Evolutionary conservation across 345 rosid genomes (phyloP), one percentile per base, ranked within the genome.

Genomic region (Noccaea caerulescens): DNA sequence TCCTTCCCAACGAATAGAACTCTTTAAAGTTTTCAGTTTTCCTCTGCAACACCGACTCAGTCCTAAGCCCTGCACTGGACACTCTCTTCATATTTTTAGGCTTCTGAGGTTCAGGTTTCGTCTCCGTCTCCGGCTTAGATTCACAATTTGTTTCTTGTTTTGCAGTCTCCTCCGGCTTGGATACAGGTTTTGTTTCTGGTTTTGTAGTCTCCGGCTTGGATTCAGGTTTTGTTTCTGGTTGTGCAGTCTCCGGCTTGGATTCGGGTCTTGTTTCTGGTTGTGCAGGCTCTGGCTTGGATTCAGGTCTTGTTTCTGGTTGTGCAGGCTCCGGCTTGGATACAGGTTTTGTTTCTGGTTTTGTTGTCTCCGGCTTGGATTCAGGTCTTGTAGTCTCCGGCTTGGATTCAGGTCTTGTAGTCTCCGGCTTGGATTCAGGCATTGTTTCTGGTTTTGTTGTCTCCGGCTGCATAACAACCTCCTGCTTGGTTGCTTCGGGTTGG

Each of bases 1-100:
- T 91, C 83, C 84, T 89, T 67, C 97, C 97, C 50, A 87, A 63
- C 34, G 79, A 84, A 56, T 70, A 91, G 23, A 84, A 79, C 30
- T 89, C 97, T 78, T 84, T 88, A 14, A 91, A 83, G 71, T 87
- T 86, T 45, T 86, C 96, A 4, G 97, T 91, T 78, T 76, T 80
- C 27, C 83, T 83, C 58, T 83, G 93, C 10, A 91, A 66, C 11
- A 91, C 96, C 7, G 95, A 91, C 11, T 83, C 93, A 42, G 84
- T 66, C 63, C 83, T 84, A 11, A 91, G 91, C 47, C 90, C 96
- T 20, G 89, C 88, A 70, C 95, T 87, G 4, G 96, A 69, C 33
- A 83, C 80, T 80, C 88, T 87, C 79, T 63, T 84, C 80, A 86
- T 72, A 71, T 86, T 83, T 41, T 77, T 74, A 18, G 83, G 76